Evolutionary conservation across 768 basidiomycete genomes (phyloP).

Genomic region (Neoboletus subvelutipes): DNA sequence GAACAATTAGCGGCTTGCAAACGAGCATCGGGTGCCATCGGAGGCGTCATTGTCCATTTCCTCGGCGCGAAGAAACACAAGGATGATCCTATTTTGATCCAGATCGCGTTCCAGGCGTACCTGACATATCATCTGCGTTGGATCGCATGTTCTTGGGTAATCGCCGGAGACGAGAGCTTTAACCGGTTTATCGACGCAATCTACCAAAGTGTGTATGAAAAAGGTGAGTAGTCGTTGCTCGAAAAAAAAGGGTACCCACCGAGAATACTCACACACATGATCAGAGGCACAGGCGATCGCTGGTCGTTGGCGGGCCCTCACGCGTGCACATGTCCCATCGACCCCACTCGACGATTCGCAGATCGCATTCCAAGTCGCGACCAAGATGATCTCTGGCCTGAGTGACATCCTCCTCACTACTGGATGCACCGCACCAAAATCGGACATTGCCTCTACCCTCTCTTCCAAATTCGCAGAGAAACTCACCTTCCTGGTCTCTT

Average conservation of each 20-base stretch:
- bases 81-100: slow-evolving; percentile 37
- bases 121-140: slow-evolving; percentile 28
- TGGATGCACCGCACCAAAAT: slow-evolving; percentile 23
- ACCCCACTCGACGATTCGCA: slow-evolving; percentile 23
- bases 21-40: slow-evolving; percentile 22
- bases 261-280: slow-evolving; percentile 1
- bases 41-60: slow-evolving; percentile 26
- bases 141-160: slow-evolving; percentile 30
- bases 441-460: slow-evolving; percentile 39
- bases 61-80: slow-evolving; percentile 28
- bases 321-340: slow-evolving; percentile 32
- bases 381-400: slow-evolving; percentile 26
- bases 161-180: slow-evolving; percentile 27
- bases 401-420: slow-evolving; percentile 30
- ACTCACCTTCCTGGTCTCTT: slow-evolving; percentile 42
- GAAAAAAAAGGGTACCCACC: neutral
- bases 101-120: slow-evolving; percentile 37
- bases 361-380: slow-evolving; percentile 23
- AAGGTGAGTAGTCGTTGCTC: slow-evolving; percentile 29
- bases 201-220: slow-evolving; percentile 36
- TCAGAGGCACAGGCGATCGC: slow-evolving; percentile 46
- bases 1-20: slow-evolving; percentile 27
- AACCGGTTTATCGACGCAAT: slow-evolving; percentile 27
- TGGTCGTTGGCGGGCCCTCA: slow-evolving; percentile 45
- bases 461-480: slow-evolving; percentile 43